A percentile compares a stretch with the other conserved stretches of the same genome.
Evolutionary conservation across 2,329 filamentous ascomycete genomes (phyloP).

Genomic region (Colletotrichum australisinense): DNA sequence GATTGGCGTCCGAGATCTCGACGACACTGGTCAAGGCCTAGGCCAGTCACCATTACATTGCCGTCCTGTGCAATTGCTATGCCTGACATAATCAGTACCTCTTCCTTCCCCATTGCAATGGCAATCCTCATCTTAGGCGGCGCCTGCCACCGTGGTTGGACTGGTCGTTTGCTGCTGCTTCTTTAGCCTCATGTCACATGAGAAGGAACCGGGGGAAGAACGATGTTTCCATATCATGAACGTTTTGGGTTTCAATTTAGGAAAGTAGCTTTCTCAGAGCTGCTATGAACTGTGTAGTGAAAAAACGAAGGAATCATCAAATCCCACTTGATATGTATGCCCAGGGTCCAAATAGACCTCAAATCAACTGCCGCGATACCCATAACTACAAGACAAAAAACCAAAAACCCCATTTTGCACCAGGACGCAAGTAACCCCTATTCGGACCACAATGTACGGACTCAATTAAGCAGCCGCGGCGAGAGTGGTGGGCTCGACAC

Average conservation of each 20-base stretch:
- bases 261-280: conserved; percentile 8
- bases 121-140: background rate
- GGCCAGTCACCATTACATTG: background rate
- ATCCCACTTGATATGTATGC: background rate
- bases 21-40: background rate
- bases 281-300: conserved; percentile 9
- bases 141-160: background rate
- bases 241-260: conserved; percentile 15
- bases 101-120: background rate
- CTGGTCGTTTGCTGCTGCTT: background rate
- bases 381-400: background rate
- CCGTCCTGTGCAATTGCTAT: background rate
- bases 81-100: background rate
- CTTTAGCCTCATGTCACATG: background rate
- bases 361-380: conserved; percentile 8
- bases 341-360: background rate
- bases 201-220: background rate
- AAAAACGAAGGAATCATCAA: conserved; percentile 23
- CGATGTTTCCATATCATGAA: background rate
- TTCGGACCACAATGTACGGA: background rate
- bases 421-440: background rate
- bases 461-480: conserved; percentile 57
- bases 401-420: background rate
- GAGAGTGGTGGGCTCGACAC: conserved; percentile 78
- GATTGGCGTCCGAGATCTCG: background rate